Base-by-base conservation (phyloP, 164 flowering plant species). In the Stephania japonica region DNA sequence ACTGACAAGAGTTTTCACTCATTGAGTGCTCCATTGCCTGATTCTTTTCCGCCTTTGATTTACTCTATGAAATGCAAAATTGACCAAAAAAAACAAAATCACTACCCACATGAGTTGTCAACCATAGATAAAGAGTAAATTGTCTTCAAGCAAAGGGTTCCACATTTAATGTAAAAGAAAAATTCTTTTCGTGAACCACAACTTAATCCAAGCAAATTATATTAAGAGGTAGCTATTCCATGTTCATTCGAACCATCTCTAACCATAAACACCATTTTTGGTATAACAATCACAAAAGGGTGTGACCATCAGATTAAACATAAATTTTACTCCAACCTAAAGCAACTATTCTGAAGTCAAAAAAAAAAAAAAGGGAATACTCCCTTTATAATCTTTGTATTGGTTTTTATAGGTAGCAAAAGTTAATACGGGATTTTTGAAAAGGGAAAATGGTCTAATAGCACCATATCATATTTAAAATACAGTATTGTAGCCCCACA, bases 1-100 rank as follows among this genome's bases (percentile, higher is more conserved):
- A 77, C 76, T 95, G 99, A 79, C 99, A 95, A 42, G 98, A 95
- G 77, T 95, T 95, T 84, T 95, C 98, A 86, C 89, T 90, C 98
- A 91, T 93, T 44, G 88, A 72, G 38, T 85, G 87, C 80, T 89
- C 98, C 97, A 93, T 89, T 73, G 97, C 98, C 81, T 93, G 98
- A 83, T 91, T 95, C 81, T 93, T 95, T 78, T 95, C 99, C 50
- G 90, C 99, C 86, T 95, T 95, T 18, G 98, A 90, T 86, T 90
- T 95, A 76, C 97, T 95, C 99, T 95, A 89, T 62, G 24, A 67
- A 77, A 47, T 26, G 9, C 32, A n/a, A 72, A 62, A n/a, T 41
- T 8, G 41, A 6, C 27, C 32, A 27, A 27, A 11, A 42, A 65
- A 16, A 24, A 50, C 61, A 66, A 23, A 75, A 26, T 67, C 27